phyloP scores from a whole-genome alignment of 768 basidiomycete genomes.

The Lactifluus rugatus region DNA sequence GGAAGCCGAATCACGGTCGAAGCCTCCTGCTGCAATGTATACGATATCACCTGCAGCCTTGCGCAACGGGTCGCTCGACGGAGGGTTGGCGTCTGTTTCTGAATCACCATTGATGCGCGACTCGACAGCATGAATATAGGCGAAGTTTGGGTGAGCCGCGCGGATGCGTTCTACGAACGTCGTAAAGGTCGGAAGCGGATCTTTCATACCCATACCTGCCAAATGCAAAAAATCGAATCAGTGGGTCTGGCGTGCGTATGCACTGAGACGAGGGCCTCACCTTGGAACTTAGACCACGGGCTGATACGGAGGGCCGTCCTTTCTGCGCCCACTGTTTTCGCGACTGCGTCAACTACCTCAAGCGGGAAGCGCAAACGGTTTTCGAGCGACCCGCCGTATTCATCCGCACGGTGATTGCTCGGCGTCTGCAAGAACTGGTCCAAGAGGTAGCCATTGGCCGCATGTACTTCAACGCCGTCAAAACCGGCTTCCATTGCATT shows the following conservation, averaged over 20 bases:
- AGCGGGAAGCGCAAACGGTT: constrained; percentile 26
- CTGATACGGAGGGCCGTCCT: constrained; percentile 32
- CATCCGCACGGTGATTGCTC: constrained; percentile 33
- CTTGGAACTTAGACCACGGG: constrained; percentile 27
- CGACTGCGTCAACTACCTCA: constrained; percentile 29
- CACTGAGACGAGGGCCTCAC: constrained; percentile 5
- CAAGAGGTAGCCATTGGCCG: constrained; percentile 13
- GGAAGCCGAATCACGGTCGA: no score
- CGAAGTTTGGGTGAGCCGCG: no score
- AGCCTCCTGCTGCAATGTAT: no score
- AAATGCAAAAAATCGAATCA: no score
- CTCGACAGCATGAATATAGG: no score
- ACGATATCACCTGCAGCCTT: no score
- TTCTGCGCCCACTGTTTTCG: constrained; percentile 31
- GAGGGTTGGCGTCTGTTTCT: no score
- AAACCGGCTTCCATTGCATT: constrained; percentile 33
- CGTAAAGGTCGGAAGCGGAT: no score
- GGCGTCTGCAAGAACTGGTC: constrained; percentile 25
- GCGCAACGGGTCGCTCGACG: background rate
- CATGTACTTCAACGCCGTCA: constrained; percentile 34
- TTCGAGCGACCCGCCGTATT: constrained; percentile 38
- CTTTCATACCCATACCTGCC: no score
- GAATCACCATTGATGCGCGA: no score
- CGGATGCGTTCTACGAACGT: no score
- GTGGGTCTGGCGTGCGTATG: no score